A percentile compares a stretch with the other conserved stretches of the same genome.
phyloP scores from a whole-genome alignment of 1,284 basidiomycete species.

The Irpex sp. region DNA sequence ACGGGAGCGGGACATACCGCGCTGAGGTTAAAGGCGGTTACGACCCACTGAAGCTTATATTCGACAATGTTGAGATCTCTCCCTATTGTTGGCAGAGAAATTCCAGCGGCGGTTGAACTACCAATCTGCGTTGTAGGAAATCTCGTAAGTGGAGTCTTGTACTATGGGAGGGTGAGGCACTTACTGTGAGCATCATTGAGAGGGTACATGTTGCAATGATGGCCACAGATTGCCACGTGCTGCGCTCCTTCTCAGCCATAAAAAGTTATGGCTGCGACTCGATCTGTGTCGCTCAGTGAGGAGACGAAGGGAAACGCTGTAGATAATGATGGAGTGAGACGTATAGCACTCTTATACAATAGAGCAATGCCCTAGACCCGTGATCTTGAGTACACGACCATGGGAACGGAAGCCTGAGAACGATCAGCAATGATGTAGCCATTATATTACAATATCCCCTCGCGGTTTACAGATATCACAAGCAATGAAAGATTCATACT shows the following conservation, averaged over 20 bases:
- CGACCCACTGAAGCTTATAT: conserved; percentile 55
- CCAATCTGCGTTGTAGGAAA: conserved; percentile 22
- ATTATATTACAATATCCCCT: too few species aligned
- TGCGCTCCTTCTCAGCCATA: background rate
- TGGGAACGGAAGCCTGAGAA: too few species aligned
- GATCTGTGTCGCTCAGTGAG: background rate
- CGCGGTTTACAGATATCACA: too few species aligned
- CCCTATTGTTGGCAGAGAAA: conserved; percentile 55
- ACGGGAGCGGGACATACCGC: conserved; percentile 28
- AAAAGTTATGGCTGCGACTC: background rate
- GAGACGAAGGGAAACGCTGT: background rate
- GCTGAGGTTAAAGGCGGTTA: conserved; percentile 49
- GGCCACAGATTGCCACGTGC: conserved; percentile 14
- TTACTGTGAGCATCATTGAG: conserved; percentile 30
- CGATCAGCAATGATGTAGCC: too few species aligned
- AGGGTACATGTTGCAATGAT: conserved; percentile 28
- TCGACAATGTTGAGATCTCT: conserved; percentile 38
- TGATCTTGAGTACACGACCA: too few species aligned
- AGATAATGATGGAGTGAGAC: background rate
- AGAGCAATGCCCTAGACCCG: too few species aligned
- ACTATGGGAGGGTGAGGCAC: conserved; percentile 7
- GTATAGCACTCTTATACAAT: too few species aligned
- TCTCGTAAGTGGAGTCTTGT: background rate
- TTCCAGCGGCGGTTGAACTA: conserved; percentile 32
- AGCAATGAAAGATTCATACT: too few species aligned